phyloP scores from a whole-genome alignment of 1,139 yeast genomes.

The Saccharomyces hybrid region DNA sequence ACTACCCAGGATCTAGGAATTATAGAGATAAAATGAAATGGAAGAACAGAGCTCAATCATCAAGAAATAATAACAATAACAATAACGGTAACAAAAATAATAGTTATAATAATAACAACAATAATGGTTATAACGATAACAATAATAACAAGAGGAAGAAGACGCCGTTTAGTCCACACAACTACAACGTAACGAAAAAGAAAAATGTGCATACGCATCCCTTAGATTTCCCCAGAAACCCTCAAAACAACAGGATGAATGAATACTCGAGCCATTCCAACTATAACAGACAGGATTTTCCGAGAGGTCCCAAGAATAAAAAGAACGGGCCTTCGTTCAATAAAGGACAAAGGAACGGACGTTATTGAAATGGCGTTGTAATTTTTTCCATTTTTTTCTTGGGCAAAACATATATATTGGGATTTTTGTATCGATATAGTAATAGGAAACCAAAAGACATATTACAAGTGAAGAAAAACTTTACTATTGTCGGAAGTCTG shows the following conservation, averaged over 20 bases:
- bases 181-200: slow-evolving; percentile 8
- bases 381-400: background rate
- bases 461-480: background rate
- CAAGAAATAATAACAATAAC: slow-evolving; percentile 6
- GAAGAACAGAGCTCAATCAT: slow-evolving; percentile 8
- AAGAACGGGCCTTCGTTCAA: background rate
- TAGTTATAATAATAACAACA: background rate
- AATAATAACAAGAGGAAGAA: slow-evolving; percentile 7
- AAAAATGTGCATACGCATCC: slow-evolving; percentile 10
- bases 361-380: background rate
- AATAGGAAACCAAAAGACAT: background rate
- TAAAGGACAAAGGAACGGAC: background rate
- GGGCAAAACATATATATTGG: background rate
- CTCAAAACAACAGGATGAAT: background rate
- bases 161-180: slow-evolving; percentile 15
- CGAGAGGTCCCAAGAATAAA: background rate
- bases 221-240: slow-evolving; percentile 2
- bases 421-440: background rate
- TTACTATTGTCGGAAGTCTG: background rate
- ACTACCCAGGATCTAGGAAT: slow-evolving; percentile 5
- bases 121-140: background rate
- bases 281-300: background rate
- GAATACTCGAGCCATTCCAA: background rate
- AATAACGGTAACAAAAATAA: too few species aligned
- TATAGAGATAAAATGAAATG: slow-evolving; percentile 5